A percentile compares a stretch with the other conserved stretches of the same genome.
Conservation (phyloP, 1,284 basidiomycete genomes). For the Fomitopsis palustris region DNA sequence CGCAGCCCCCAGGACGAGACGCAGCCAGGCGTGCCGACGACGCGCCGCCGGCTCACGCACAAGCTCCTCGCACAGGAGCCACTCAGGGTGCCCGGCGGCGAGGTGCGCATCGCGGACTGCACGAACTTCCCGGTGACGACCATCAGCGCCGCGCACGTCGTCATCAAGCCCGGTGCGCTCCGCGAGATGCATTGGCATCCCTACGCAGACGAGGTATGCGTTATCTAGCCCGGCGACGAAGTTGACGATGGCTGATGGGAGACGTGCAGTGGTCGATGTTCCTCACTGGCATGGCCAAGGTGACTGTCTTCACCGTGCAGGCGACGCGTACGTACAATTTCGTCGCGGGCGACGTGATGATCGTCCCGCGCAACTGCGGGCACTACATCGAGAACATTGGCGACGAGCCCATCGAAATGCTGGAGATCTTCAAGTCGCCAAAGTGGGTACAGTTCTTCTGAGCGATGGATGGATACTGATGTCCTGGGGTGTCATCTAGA, state of each 20-base stretch:
- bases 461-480: background rate
- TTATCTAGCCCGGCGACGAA: background rate
- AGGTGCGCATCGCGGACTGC: conserved; percentile 60
- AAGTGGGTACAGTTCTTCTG: conserved; percentile 26
- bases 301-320: conserved; percentile 7
- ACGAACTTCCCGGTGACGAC: conserved; percentile 49
- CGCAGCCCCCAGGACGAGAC: background rate
- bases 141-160: conserved; percentile 54
- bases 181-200: conserved; percentile 47
- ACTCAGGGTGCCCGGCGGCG: conserved; percentile 38
- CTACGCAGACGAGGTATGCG: conserved; percentile 36
- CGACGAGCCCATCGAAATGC: conserved; percentile 49
- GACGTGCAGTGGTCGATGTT: conserved; percentile 8
- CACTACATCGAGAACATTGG: conserved; percentile 70
- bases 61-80: conserved; percentile 9
- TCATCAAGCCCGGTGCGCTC: conserved; percentile 53
- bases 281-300: conserved; percentile 4
- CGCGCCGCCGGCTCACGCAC: conserved; percentile 6
- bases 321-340: conserved; percentile 8
- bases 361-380: conserved; percentile 24
- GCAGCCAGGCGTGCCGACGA: background rate
- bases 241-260: background rate
- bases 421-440: conserved; percentile 58
- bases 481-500: conserved; percentile 3
- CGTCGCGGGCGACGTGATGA: conserved; percentile 6